A percentile compares a stretch with the other conserved stretches of the same genome.
Evolutionary conservation across 1,284 basidiomycete genomes (phyloP).

Genomic region (Vanrija pseudolonga): DNA sequence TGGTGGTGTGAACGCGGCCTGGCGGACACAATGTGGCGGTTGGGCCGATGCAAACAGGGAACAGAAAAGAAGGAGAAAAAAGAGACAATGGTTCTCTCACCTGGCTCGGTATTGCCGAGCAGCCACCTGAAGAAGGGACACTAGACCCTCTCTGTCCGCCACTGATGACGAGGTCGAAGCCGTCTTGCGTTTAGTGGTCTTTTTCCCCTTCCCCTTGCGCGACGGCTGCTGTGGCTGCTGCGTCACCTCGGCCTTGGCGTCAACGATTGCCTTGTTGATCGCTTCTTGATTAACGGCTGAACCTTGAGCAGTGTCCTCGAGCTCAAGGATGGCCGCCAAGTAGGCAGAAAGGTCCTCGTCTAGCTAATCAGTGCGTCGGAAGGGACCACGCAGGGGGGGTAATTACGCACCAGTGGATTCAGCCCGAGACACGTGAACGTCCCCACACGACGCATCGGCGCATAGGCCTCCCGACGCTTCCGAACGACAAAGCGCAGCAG

Average conservation of each 20-base stretch:
- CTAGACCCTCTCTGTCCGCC: not conserved
- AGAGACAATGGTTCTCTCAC: not conserved
- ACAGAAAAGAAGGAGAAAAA: not conserved
- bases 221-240: not conserved
- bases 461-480: conserved; percentile 39
- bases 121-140: not conserved
- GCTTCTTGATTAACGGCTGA: not conserved
- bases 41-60: not conserved
- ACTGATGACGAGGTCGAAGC: not conserved
- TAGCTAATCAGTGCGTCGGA: conserved; percentile 14
- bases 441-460: conserved; percentile 31
- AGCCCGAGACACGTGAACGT: conserved; percentile 29
- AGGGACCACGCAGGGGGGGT: not conserved
- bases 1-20: too few species aligned
- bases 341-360: conserved; percentile 38
- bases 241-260: conserved; percentile 4
- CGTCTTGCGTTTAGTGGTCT: not conserved
- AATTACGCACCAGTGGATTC: conserved; percentile 31
- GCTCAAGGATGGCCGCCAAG: conserved; percentile 8
- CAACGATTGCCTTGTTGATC: conserved; percentile 8
- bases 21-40: too few species aligned
- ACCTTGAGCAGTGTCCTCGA: not conserved
- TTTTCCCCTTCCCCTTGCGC: not conserved
- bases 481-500: conserved; percentile 26
- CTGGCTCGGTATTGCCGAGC: not conserved